Percentiles rank a stretch among this genome's conserved stretches.
These are phyloP conservation scores for Umbilicaria muhlenbergii DNA, from an alignment of 495 filamentous ascomycete genomes.

Conservation along the genomic window DNA sequence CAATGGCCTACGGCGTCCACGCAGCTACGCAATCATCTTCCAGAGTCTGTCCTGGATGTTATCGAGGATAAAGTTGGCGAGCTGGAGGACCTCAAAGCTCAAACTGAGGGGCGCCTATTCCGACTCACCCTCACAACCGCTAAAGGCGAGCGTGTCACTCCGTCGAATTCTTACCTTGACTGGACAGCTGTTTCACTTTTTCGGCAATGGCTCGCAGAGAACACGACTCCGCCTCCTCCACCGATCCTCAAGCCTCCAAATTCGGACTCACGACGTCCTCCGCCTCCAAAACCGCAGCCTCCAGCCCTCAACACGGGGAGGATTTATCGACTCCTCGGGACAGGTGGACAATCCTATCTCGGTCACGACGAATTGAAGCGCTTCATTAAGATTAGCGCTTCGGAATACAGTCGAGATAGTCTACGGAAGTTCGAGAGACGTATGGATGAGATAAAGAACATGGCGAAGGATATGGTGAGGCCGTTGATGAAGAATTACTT, in stretches of 20 bases:
- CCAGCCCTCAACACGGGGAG: slow-evolving; percentile 29
- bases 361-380: slow-evolving; percentile 74
- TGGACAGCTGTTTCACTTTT: slow-evolving; percentile 80
- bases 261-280: slow-evolving; percentile 4
- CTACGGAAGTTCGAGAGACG: slow-evolving; percentile 68
- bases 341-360: slow-evolving; percentile 47
- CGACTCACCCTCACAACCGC: slow-evolving; percentile 65
- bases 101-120: slow-evolving; percentile 62
- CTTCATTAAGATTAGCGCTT: slow-evolving; percentile 59
- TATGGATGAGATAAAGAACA: slow-evolving; percentile 71
- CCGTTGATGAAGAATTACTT: slow-evolving; percentile 73
- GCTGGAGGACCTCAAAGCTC: slow-evolving; percentile 50
- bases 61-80: slow-evolving; percentile 87
- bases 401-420: slow-evolving; percentile 56
- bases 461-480: slow-evolving; percentile 68
- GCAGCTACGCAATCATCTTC: slow-evolving; percentile 56
- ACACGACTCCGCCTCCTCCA: slow-evolving; percentile 52
- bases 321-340: slow-evolving; percentile 58
- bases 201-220: slow-evolving; percentile 80
- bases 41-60: slow-evolving; percentile 61
- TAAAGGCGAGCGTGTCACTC: slow-evolving; percentile 64
- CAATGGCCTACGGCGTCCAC: slow-evolving; percentile 71
- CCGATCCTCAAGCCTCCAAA: slow-evolving; percentile 27
- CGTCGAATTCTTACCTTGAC: slow-evolving; percentile 62
- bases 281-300: slow-evolving; percentile 7